Evolutionary conservation across 2,329 filamentous ascomycete species (phyloP).

Genomic region (Coniochaeta prunicola): DNA sequence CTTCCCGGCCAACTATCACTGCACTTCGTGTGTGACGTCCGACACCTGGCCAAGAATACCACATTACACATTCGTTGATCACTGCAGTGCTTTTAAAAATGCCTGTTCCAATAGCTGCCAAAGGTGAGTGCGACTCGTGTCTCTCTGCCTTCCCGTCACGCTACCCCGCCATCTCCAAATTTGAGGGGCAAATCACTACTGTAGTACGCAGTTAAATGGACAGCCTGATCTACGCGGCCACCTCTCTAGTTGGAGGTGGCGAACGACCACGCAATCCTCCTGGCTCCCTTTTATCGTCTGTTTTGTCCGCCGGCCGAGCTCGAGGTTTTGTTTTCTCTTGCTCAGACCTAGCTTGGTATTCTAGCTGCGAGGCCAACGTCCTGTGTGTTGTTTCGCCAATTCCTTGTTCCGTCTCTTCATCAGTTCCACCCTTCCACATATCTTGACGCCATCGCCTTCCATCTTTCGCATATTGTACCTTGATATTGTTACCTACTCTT

Average conservation of each 20-base stretch:
- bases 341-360: not conserved
- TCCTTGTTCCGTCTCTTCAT: not conserved
- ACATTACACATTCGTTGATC: not conserved
- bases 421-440: not conserved
- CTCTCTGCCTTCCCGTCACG: not conserved
- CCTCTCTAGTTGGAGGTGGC: conserved; percentile 1
- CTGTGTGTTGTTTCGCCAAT: not conserved
- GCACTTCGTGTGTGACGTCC: not conserved
- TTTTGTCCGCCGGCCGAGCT: not conserved
- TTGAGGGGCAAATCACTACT: not conserved
- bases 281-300: not conserved
- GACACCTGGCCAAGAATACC: not conserved
- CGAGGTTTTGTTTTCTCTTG: not conserved
- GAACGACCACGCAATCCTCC: conserved; percentile 3
- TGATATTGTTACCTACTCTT: not conserved
- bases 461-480: not conserved
- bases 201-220: not conserved
- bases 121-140: conserved; percentile 22
- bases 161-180: conserved; percentile 1
- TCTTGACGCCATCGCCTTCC: not conserved
- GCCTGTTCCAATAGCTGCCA: conserved; percentile 27
- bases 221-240: conserved; percentile 1
- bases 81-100: conserved; percentile 15
- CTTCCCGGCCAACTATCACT: not conserved
- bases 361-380: not conserved